Evolutionary conservation across 2,329 filamentous ascomycete genomes (phyloP).

Genomic region (Sporothrix euskadiensis): DNA sequence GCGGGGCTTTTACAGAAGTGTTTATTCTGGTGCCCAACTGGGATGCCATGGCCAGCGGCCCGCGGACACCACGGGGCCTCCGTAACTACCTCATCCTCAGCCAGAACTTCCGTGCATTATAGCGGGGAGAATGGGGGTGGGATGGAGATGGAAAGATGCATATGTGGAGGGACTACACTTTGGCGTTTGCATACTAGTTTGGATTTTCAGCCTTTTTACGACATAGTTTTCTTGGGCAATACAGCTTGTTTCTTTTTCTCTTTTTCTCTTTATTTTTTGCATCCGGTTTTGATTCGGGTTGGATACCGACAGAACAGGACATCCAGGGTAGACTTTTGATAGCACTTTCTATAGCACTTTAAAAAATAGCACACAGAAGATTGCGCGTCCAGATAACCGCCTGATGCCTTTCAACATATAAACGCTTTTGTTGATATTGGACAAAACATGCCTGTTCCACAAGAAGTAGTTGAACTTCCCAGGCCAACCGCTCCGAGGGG

Average conservation of each 20-base stretch:
- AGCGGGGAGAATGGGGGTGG: not conserved
- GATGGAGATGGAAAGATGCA: too few species aligned
- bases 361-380: not conserved
- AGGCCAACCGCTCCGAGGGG: not conserved
- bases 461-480: not conserved
- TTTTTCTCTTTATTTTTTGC: not conserved
- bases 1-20: conserved; percentile 74
- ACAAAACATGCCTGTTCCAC: not conserved
- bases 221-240: not conserved
- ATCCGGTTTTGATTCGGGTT: not conserved
- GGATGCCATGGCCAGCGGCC: conserved; percentile 51
- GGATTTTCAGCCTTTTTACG: not conserved
- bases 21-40: conserved; percentile 79
- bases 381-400: not conserved
- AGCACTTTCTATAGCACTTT: too few species aligned
- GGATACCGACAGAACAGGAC: not conserved
- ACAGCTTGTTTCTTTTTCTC: too few species aligned
- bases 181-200: not conserved
- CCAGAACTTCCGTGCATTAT: conserved; percentile 67
- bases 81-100: conserved; percentile 68
- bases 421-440: not conserved
- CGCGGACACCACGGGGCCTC: conserved; percentile 54
- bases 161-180: not conserved
- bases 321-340: not conserved
- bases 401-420: not conserved